These are phyloP conservation scores for Solanum chacoense DNA, from an alignment of 305 asterid species.

Conservation along the genomic window DNA sequence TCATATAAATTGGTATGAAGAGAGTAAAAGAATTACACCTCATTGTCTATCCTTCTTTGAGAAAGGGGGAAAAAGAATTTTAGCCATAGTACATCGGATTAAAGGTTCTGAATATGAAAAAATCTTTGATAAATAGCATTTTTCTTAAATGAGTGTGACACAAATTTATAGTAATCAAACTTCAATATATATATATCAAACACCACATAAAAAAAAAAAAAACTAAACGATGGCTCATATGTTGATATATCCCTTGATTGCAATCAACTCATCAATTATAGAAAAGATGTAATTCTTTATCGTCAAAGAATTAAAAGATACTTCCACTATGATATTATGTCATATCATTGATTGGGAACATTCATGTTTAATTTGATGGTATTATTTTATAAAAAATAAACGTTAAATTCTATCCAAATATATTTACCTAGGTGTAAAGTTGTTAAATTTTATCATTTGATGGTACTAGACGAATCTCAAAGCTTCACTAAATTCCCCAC, in stretches of 20 bases:
- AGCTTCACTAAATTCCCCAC: background rate
- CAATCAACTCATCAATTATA: background rate
- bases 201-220: no score
- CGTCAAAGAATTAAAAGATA: background rate
- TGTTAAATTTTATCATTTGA: background rate
- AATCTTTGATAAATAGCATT: fast-evolving
- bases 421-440: background rate
- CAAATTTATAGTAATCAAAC: fast-evolving
- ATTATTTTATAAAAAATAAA: background rate
- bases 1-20: no score
- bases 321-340: background rate
- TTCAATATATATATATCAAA: fast-evolving
- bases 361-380: background rate
- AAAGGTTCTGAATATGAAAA: background rate
- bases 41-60: background rate
- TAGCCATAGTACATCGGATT: background rate
- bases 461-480: background rate
- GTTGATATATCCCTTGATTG: background rate
- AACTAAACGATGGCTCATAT: background rate
- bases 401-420: background rate
- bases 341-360: background rate
- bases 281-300: background rate
- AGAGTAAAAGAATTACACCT: background rate
- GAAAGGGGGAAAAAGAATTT: fast-evolving
- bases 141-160: no score